These are phyloP conservation scores for Verticillium albo-atrum DNA, from an alignment of 2,329 filamentous ascomycete genomes.

Conservation along the genomic window DNA sequence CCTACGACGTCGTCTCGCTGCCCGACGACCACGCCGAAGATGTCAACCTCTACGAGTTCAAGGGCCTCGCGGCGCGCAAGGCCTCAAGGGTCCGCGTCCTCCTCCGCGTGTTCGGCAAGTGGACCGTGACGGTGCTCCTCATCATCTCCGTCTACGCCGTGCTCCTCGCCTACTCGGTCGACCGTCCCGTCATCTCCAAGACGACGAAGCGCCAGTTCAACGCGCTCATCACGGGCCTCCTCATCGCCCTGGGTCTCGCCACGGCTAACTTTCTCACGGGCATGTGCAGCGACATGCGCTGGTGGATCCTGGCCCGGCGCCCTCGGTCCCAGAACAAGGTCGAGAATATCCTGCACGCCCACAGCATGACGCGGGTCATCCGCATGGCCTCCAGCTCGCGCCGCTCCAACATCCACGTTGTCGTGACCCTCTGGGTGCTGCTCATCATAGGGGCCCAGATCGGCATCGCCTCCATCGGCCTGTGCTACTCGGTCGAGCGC, in stretches of 20 bases:
- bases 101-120: constrained; percentile 7
- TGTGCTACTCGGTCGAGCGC: constrained; percentile 36
- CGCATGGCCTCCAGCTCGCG: constrained; percentile 21
- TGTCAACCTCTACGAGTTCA: not conserved
- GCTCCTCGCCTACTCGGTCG: constrained; percentile 20
- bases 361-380: constrained; percentile 23
- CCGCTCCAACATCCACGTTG: constrained; percentile 19
- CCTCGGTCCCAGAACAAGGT: constrained; percentile 31
- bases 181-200: constrained; percentile 22
- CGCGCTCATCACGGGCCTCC: constrained; percentile 36
- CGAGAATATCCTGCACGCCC: constrained; percentile 23
- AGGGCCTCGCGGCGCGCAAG: not conserved
- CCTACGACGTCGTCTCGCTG: not conserved
- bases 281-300: constrained; percentile 38
- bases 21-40: not conserved
- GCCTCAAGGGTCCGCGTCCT: not conserved
- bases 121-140: constrained; percentile 22
- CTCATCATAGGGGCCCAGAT: constrained; percentile 33
- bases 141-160: constrained; percentile 22
- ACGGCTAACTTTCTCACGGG: constrained; percentile 36
- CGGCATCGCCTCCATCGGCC: constrained; percentile 34
- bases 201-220: constrained; percentile 36
- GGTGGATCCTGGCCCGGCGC: constrained; percentile 36
- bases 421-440: constrained; percentile 22
- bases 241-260: constrained; percentile 35